A percentile compares a stretch with the other conserved stretches of the same genome.
Conservation (phyloP, 805 yeast genomes). For the Candida berthetii region DNA sequence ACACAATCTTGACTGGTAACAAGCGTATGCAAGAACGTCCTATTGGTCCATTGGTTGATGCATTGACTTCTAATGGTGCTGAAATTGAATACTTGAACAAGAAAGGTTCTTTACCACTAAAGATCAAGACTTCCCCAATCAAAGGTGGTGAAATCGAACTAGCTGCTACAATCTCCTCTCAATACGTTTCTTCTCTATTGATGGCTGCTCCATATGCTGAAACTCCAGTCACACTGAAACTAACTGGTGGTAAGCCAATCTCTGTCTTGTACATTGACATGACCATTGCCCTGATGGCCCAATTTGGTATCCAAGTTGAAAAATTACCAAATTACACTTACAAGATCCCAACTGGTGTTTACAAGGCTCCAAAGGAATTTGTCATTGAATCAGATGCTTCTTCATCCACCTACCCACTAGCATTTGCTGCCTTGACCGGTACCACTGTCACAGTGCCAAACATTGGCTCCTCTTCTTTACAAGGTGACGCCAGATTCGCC, state of each 20-base stretch:
- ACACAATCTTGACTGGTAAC: constrained; percentile 74
- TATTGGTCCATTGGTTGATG: constrained; percentile 92
- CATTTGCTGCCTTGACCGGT: constrained; percentile 95
- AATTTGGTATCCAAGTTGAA: constrained; percentile 77
- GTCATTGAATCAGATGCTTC: constrained; percentile 96
- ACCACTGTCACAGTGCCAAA: constrained; percentile 90
- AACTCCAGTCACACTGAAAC: constrained; percentile 76
- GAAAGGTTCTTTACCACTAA: constrained; percentile 82
- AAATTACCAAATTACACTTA: constrained; percentile 81
- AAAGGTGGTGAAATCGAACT: constrained; percentile 90
- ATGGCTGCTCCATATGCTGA: constrained; percentile 98
- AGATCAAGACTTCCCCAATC: constrained; percentile 66
- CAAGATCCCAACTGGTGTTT: constrained; percentile 80
- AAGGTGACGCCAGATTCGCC: constrained; percentile 97
- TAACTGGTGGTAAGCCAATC: constrained; percentile 96
- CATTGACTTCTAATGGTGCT: constrained; percentile 77
- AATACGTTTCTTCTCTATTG: constrained; percentile 90
- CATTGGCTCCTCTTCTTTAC: constrained; percentile 86
- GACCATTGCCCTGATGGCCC: constrained; percentile 94
- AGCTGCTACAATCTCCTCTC: constrained; percentile 95
- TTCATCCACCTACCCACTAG: constrained; percentile 95
- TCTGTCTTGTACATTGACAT: constrained; percentile 94
- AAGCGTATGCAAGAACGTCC: constrained; percentile 98
- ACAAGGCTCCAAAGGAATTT: constrained; percentile 76
- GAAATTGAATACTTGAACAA: constrained; percentile 62